Evolutionary conservation across 2,329 filamentous ascomycete species (phyloP), one percentile per base, ranked within the genome.

Genomic region (Apiospora hydei): DNA sequence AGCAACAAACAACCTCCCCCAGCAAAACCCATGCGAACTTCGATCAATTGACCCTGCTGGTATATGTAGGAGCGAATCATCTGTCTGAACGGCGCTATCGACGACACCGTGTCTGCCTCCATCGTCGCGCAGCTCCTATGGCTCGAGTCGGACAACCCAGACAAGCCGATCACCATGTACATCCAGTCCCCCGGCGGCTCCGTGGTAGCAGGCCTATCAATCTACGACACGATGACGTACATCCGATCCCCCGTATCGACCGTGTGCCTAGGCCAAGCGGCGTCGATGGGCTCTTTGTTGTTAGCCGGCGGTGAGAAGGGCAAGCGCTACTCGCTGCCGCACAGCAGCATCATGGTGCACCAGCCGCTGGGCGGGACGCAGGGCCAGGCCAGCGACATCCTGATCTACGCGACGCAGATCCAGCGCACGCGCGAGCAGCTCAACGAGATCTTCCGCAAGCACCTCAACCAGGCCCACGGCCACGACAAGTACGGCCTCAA

Each of bases 161-260:
- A 97, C 71, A 98, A 98, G 82, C 93, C 95, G 16, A 98, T 99
- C 76, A 96, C 94, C 70, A 93, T 99, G 82, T 99, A 99, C 83
- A 99, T 99, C 82, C 98, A 99, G 85, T 97, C 94, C 0, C 96
- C 96, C 0, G 96, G 96, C 69, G 96, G 96, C 71, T 96, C 93
- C 57, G 95, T 99, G 53, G 96, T 93, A 74, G 96, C 96, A 1
- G 91, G 91, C 21, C 87, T 93, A 73, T 95, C 96, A 38, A 98
- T 99, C 79, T 99, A 99, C 87, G 96, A 99, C 82, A 99, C 96
- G 16, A 98, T 99, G 96, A 91, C 93, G 77, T 99, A 99, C 83
- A 98, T 99, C 80, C 91, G 92, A 73, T 94, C 94, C 3, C 94
- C 96, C 0, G 95, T 99, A 0, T 96, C 93, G 61, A 99, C 96